A percentile compares a stretch with the other conserved stretches of the same genome.
Conservation (phyloP, 2,329 filamentous ascomycete genomes). For the Falciphora oryzae region DNA sequence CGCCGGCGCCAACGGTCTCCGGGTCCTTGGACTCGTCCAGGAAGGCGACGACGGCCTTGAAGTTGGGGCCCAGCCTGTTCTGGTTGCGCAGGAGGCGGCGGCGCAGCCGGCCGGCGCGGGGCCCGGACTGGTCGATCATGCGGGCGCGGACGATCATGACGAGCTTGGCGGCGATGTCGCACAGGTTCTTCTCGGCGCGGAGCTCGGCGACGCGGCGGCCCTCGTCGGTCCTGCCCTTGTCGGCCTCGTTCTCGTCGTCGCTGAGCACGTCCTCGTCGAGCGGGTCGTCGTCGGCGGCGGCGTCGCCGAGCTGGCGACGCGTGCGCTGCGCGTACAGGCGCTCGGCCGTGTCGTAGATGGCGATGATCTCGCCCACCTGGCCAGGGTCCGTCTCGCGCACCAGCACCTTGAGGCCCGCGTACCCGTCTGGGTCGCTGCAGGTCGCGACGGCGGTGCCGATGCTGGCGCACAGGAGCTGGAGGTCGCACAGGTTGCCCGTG, state of each 20-base stretch:
- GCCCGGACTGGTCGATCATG: slow-evolving; percentile 61
- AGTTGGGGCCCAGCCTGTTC: slow-evolving; percentile 74
- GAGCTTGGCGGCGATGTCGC: slow-evolving; percentile 78
- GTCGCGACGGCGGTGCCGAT: slow-evolving; percentile 41
- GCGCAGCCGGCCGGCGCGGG: slow-evolving; percentile 57
- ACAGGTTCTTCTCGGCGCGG: slow-evolving; percentile 77
- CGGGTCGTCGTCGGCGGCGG: slow-evolving; percentile 68
- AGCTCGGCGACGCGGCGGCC: slow-evolving; percentile 61
- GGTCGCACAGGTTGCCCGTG: slow-evolving; percentile 71
- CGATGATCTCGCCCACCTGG: slow-evolving; percentile 61
- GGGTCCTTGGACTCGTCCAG: slow-evolving; percentile 64
- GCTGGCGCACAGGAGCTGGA: slow-evolving; percentile 73
- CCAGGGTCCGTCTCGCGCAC: slow-evolving; percentile 63
- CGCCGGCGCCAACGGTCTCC: slow-evolving; percentile 26
- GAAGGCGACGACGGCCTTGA: slow-evolving; percentile 75
- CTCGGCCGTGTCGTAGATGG: slow-evolving; percentile 73
- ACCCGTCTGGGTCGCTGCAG: slow-evolving; percentile 33
- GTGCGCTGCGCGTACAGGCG: slow-evolving; percentile 68
- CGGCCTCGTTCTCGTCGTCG: slow-evolving; percentile 49
- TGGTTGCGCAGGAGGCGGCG: slow-evolving; percentile 74
- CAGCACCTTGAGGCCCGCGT: slow-evolving; percentile 52
- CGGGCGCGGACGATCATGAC: slow-evolving; percentile 73
- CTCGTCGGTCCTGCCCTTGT: slow-evolving; percentile 47
- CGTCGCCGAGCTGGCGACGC: slow-evolving; percentile 56
- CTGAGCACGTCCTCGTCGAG: slow-evolving; percentile 57